Percentiles rank a stretch among this genome's conserved stretches.
phyloP scores from a whole-genome alignment of 2,329 filamentous ascomycete species.

The Ophiostoma sp. region DNA sequence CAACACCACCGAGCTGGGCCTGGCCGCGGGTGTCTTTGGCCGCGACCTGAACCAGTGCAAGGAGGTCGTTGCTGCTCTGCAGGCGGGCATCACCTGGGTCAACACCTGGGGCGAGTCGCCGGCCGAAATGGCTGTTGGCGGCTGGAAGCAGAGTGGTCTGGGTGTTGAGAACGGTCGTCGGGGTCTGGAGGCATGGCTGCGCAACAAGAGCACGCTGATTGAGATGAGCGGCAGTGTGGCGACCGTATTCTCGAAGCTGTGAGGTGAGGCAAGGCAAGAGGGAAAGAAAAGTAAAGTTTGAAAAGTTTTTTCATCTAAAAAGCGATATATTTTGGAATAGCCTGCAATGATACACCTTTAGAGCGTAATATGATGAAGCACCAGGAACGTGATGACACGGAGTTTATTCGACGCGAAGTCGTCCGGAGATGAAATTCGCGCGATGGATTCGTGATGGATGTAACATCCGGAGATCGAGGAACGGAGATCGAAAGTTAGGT shows the following conservation, averaged over 20 bases:
- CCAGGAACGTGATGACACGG: neutral
- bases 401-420: neutral
- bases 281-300: neutral
- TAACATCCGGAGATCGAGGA: neutral
- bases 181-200: constrained; percentile 78
- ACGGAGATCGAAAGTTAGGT: neutral
- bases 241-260: constrained; percentile 74
- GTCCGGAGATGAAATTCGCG: neutral
- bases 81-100: constrained; percentile 88
- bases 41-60: constrained; percentile 73
- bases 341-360: constrained; percentile 14
- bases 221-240: constrained; percentile 72
- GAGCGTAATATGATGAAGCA: neutral
- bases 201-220: constrained; percentile 84
- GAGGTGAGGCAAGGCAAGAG: constrained; percentile 36
- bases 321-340: neutral
- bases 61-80: constrained; percentile 65
- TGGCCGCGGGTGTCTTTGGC: constrained; percentile 83
- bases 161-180: constrained; percentile 82
- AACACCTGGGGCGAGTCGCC: constrained; percentile 93
- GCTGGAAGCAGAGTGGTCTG: constrained; percentile 87
- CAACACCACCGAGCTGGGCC: constrained; percentile 74
- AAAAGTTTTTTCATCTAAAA: neutral
- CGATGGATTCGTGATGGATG: neutral
- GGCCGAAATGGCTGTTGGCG: constrained; percentile 88